Conservation (phyloP, 2,329 filamentous ascomycete species). For the Alternaria sp. region DNA sequence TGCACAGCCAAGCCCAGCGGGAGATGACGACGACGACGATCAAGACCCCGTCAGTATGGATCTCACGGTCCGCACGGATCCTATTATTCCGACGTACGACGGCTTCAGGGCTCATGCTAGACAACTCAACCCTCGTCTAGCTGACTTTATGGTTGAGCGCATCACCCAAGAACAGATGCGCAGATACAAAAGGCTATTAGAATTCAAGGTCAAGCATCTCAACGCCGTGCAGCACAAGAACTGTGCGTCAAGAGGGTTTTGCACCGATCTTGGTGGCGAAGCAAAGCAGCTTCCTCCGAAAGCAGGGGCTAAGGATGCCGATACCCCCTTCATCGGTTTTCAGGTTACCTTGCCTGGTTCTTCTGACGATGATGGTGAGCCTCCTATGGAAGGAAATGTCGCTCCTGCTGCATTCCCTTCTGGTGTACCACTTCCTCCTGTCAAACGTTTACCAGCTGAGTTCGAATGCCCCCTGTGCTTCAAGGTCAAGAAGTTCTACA, state of each 20-base stretch:
- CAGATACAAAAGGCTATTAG: slow-evolving; percentile 80
- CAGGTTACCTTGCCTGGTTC: slow-evolving; percentile 63
- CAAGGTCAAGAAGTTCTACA: slow-evolving; percentile 82
- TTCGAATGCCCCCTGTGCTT: slow-evolving; percentile 93
- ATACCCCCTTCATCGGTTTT: slow-evolving; percentile 63
- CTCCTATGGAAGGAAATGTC: slow-evolving; percentile 71
- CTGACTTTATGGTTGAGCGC: slow-evolving; percentile 75
- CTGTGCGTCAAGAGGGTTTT: slow-evolving; percentile 70
- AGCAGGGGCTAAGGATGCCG: slow-evolving; percentile 66
- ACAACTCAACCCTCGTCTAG: slow-evolving; percentile 76
- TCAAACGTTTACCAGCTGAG: slow-evolving; percentile 78
- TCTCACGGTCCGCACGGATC: slow-evolving; percentile 68
- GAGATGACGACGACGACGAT: slow-evolving; percentile 54
- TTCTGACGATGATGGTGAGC: slow-evolving; percentile 72
- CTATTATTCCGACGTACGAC: slow-evolving; percentile 74
- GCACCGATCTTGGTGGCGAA: slow-evolving; percentile 72
- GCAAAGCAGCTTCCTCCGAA: slow-evolving; percentile 68
- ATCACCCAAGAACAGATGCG: slow-evolving; percentile 82
- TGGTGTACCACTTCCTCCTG: slow-evolving; percentile 83
- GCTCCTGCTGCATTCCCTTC: slow-evolving; percentile 77
- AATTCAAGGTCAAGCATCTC: slow-evolving; percentile 74
- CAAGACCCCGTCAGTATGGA: slow-evolving; percentile 68
- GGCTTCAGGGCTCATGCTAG: slow-evolving; percentile 81
- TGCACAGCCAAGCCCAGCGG: slow-evolving; percentile 44
- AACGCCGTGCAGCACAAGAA: slow-evolving; percentile 63